Evolutionary conservation across 1,284 basidiomycete genomes (phyloP).

Genomic region (Fomitiporia mediterranea): DNA sequence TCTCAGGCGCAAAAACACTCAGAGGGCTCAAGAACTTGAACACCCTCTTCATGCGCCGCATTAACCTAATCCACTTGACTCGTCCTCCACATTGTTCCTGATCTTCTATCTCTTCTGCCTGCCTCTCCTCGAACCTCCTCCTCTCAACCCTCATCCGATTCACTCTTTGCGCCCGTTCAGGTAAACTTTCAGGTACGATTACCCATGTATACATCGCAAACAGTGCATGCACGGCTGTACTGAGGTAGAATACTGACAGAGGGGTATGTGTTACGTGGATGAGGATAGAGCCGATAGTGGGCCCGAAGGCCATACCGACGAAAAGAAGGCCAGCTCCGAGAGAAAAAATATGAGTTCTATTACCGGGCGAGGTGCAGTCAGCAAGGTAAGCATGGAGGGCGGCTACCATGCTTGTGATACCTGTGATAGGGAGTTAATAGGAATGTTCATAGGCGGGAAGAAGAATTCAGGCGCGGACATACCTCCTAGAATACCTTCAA

Average conservation of each 20-base stretch:
- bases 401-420: conserved; percentile 44
- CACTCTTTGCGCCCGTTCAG: conserved; percentile 36
- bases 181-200: conserved; percentile 74
- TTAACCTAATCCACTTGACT: conserved; percentile 18
- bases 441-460: neutral
- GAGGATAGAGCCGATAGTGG: conserved; percentile 62
- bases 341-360: conserved; percentile 63
- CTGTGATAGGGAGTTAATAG: conserved; percentile 24
- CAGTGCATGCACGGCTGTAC: conserved; percentile 42
- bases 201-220: conserved; percentile 51
- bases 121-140: conserved; percentile 30
- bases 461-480: conserved; percentile 26
- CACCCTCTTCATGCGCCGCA: conserved; percentile 32
- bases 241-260: conserved; percentile 71
- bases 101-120: conserved; percentile 18
- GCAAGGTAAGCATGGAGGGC: conserved; percentile 59
- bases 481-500: conserved; percentile 82
- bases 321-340: conserved; percentile 58
- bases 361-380: conserved; percentile 48
- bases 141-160: conserved; percentile 26
- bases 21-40: conserved; percentile 65
- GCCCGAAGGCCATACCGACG: conserved; percentile 67
- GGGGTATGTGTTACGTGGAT: conserved; percentile 54
- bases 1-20: conserved; percentile 52
- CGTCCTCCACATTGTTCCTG: conserved; percentile 18